These are phyloP conservation scores for Grifola frondosa DNA, from an alignment of 1,284 basidiomycete genomes.

Conservation along the genomic window DNA sequence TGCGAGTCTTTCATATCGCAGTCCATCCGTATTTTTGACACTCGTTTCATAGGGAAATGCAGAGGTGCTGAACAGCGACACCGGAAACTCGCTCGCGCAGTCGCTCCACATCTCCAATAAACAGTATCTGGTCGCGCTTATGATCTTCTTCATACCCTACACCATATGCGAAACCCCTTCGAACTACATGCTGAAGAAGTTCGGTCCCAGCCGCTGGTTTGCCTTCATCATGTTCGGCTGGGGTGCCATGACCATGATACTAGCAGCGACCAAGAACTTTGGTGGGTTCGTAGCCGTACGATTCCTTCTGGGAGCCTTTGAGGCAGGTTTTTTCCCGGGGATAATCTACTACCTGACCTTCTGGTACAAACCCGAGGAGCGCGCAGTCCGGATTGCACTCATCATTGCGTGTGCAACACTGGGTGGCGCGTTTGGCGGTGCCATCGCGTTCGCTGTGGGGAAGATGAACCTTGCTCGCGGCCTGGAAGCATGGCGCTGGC, in stretches of 20 bases:
- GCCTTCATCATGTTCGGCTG: constrained; percentile 40
- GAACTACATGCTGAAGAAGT: constrained; percentile 44
- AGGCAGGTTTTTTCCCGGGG: constrained; percentile 66
- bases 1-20: constrained; percentile 15
- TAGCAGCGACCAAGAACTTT: constrained; percentile 32
- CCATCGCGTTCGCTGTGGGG: constrained; percentile 39
- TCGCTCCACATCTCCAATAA: constrained; percentile 28
- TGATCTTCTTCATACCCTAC: constrained; percentile 40
- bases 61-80: constrained; percentile 36
- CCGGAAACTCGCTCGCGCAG: constrained; percentile 34
- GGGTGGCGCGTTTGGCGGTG: constrained; percentile 45
- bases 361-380: constrained; percentile 43
- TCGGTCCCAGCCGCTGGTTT: constrained; percentile 36
- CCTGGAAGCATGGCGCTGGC: constrained; percentile 39
- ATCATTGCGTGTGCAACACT: constrained; percentile 40
- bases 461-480: constrained; percentile 31
- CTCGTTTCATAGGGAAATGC: constrained; percentile 33
- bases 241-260: constrained; percentile 39
- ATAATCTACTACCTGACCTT: constrained; percentile 46
- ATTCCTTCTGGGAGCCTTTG: constrained; percentile 60
- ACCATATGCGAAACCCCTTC: constrained; percentile 38
- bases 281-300: constrained; percentile 43
- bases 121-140: constrained; percentile 37
- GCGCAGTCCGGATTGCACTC: constrained; percentile 37
- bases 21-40: background rate